Evolutionary conservation across 2,329 filamentous ascomycete genomes (phyloP), one percentile per base, ranked within the genome.

Genomic region (Clonostachys rhizophaga): DNA sequence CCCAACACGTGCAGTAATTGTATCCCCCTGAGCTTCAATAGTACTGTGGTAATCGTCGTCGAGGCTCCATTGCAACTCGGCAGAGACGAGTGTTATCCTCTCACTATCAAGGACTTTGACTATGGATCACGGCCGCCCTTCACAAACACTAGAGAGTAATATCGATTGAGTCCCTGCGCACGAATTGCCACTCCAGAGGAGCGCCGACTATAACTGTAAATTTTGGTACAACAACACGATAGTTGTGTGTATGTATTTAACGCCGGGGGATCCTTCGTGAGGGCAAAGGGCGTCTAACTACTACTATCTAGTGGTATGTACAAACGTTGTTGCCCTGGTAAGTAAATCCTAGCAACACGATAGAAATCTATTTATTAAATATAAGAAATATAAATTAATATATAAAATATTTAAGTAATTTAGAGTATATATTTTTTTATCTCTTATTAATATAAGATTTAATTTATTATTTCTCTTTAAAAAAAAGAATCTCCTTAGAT

Each of bases 121-220:
- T 10, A 52, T 13, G 13, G 41, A 42, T 1, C 34, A 5, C 47
- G 47, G 14, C 44, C 51, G 3, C 39, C 49, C 2, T 39, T 41
- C 9, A 35, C 30, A 34, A 65, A 57, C 5, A 58, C 13, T 1
- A 61, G 35, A 0, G 56, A 58, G 37, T 65, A 64, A 35, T 59
- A 65, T 16, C 62, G 46, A 40, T 60, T 63, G 30, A 65, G 45
- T 1, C 63, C 63, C 42, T 55, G 54, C 2, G 61, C 57, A 4
- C 62, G 44, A 7, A 57, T 47, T 2, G 56, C 59, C 3, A 61
- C 44, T n/a, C 62, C 62, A 1, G 46, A 51, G 2, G 52, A 4
- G 43, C 45, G 5, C 58, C 61, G 5, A 61, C 39, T 14, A 58
- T 58, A 5, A 65, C 33, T 4, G 35, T 49, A 33, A 66, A 58